A percentile compares a stretch with the other conserved stretches of the same genome.
Evolutionary conservation across 2,329 filamentous ascomycete species (phyloP).

Genomic region (Diaporthe ilicicola): DNA sequence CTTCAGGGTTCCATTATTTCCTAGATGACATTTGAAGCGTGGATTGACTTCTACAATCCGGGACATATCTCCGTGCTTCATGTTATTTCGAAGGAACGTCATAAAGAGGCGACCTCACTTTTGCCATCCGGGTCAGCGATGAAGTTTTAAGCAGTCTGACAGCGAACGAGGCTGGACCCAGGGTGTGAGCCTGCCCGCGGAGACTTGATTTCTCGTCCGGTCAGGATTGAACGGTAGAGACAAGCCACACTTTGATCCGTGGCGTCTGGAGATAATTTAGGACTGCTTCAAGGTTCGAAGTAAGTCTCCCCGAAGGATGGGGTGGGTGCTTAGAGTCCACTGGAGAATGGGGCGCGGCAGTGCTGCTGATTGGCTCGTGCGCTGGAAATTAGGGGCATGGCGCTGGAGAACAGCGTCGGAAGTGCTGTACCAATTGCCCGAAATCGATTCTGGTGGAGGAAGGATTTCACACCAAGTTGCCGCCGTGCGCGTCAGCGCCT

Average conservation of each 20-base stretch:
- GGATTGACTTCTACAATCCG: background rate
- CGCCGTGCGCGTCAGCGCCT: background rate
- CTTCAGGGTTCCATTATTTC: background rate
- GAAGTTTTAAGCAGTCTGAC: background rate
- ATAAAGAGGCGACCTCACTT: background rate
- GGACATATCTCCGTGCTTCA: too few relatives aligned
- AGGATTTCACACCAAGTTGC: background rate
- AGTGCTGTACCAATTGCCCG: background rate
- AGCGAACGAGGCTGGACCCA: background rate
- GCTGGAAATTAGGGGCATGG: background rate
- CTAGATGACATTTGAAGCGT: background rate
- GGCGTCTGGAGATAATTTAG: background rate
- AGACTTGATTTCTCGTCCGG: background rate
- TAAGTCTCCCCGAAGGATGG: background rate
- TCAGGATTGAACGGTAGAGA: background rate
- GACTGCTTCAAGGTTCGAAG: slow-evolving; percentile 4
- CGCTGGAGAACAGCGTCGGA: background rate
- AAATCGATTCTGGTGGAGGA: background rate
- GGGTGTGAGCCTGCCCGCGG: background rate
- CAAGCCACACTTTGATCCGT: slow-evolving; percentile 1
- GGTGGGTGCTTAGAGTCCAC: background rate
- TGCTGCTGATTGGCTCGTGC: background rate
- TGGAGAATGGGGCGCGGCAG: background rate
- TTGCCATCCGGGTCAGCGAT: slow-evolving; percentile 17
- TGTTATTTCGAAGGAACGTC: background rate